These are phyloP conservation scores for Lasiosphaeria miniovina DNA, from an alignment of 495 filamentous ascomycete species.

Conservation along the genomic window DNA sequence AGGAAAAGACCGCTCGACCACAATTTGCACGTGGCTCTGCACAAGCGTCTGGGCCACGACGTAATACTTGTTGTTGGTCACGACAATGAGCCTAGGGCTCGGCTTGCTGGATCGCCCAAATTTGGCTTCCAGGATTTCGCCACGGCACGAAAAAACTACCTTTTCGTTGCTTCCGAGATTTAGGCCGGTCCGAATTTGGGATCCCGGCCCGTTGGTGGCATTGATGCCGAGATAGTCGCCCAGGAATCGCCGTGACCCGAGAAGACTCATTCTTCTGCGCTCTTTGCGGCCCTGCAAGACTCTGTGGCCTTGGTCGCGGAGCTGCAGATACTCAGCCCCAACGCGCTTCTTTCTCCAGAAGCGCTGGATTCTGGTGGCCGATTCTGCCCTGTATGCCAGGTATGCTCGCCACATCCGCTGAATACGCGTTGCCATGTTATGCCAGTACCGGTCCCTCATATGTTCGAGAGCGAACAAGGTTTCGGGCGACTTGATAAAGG, in stretches of 20 bases:
- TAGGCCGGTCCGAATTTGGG: conserved; percentile 71
- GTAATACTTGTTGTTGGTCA: conserved; percentile 84
- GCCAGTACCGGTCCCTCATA: conserved; percentile 97
- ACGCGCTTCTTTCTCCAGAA: conserved; percentile 91
- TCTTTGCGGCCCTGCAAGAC: conserved; percentile 84
- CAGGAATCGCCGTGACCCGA: conserved; percentile 88
- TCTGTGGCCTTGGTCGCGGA: conserved; percentile 87
- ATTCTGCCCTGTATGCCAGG: conserved; percentile 84
- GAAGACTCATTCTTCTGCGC: conserved; percentile 79
- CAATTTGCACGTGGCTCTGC: conserved; percentile 76
- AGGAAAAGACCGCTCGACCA: conserved; percentile 75
- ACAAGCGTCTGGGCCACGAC: conserved; percentile 80
- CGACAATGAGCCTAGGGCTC: conserved; percentile 75
- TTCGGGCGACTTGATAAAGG: conserved; percentile 98
- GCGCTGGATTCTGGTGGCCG: conserved; percentile 88
- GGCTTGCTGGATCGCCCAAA: conserved; percentile 95
- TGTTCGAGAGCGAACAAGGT: conserved; percentile 95
- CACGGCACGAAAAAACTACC: conserved; percentile 83
- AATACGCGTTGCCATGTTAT: conserved; percentile 98
- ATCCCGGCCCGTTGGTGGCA: conserved; percentile 75
- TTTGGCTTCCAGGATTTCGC: conserved; percentile 84
- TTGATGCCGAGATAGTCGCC: conserved; percentile 92
- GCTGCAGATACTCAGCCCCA: conserved; percentile 78
- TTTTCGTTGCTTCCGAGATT: conserved; percentile 63
- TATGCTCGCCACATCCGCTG: conserved; percentile 98